Percentiles rank a stretch among this genome's conserved stretches.
phyloP scores from a whole-genome alignment of 2,329 filamentous ascomycete species.

The Fusarium sp. region DNA sequence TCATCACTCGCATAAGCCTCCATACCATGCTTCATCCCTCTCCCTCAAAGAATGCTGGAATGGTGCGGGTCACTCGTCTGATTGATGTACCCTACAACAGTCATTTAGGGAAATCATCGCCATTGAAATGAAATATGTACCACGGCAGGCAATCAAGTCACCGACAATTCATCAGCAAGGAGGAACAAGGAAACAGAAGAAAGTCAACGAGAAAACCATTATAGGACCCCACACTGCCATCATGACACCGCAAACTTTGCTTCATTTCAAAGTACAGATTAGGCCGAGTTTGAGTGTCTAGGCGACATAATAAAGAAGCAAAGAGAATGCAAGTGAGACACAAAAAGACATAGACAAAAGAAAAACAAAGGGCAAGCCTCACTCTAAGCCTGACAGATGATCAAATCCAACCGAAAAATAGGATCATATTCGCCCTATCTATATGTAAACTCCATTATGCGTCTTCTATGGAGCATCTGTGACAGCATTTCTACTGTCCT shows the following conservation, averaged over 20 bases:
- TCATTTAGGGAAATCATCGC: not conserved
- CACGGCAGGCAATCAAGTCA: conserved; percentile 1
- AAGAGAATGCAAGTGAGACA: conserved; percentile 4
- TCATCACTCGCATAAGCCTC: conserved; percentile 16
- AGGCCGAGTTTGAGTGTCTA: conserved; percentile 1
- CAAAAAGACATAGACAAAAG: not conserved
- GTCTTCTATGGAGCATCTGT: conserved; percentile 16
- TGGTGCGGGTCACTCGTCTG: conserved; percentile 5
- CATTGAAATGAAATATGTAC: not conserved
- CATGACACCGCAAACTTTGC: not conserved
- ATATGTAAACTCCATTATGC: conserved; percentile 13
- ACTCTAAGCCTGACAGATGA: conserved; percentile 8
- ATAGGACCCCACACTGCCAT: not conserved
- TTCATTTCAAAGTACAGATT: not conserved
- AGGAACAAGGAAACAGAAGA: not conserved
- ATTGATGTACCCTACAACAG: conserved; percentile 15
- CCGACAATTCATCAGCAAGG: not conserved
- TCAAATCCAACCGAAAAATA: conserved; percentile 10
- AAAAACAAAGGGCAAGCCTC: conserved; percentile 2
- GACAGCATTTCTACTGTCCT: not conserved
- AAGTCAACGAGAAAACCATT: not conserved
- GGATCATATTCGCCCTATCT: not conserved
- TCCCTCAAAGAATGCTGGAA: conserved; percentile 20
- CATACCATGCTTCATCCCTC: conserved; percentile 16
- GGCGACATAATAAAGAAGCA: conserved; percentile 16